Percentiles rank a stretch among this genome's conserved stretches.
These are phyloP conservation scores for Fraxinus greggii DNA, from an alignment of 305 asterid genomes.

Conservation along the genomic window DNA sequence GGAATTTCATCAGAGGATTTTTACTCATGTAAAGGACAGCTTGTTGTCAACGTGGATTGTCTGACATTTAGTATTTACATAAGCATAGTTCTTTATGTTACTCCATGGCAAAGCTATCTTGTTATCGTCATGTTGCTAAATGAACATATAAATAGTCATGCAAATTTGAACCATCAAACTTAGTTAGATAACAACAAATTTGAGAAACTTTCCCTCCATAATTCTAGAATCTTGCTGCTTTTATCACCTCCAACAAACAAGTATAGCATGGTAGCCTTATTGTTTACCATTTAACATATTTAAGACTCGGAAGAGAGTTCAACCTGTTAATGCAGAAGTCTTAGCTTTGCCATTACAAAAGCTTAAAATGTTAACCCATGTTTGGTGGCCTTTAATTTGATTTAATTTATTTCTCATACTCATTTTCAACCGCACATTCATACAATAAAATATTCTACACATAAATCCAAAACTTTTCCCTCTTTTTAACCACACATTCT, in stretches of 20 bases:
- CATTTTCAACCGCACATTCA: no score
- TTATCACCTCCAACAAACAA: conserved; percentile 2
- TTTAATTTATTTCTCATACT: no score
- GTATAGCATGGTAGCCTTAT: not conserved
- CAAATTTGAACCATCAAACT: not conserved
- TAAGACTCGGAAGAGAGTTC: not conserved
- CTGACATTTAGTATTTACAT: not conserved
- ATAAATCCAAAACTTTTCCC: not conserved
- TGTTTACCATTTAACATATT: not conserved
- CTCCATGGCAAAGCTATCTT: not conserved
- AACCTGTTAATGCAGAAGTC: not conserved
- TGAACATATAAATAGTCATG: not conserved
- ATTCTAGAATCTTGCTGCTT: not conserved
- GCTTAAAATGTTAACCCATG: not conserved
- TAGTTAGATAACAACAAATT: not conserved
- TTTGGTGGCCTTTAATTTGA: not conserved
- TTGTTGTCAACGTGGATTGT: not conserved
- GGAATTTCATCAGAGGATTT: not conserved
- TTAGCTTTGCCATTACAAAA: not conserved
- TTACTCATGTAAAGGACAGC: not conserved
- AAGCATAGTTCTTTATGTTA: not conserved
- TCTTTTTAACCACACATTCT: not conserved
- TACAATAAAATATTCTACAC: no score
- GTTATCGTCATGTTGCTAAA: not conserved
- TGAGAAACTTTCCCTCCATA: not conserved